phyloP scores from a whole-genome alignment of 306 rosid species.

The cucumber (Cucumis sativus) region DNA sequence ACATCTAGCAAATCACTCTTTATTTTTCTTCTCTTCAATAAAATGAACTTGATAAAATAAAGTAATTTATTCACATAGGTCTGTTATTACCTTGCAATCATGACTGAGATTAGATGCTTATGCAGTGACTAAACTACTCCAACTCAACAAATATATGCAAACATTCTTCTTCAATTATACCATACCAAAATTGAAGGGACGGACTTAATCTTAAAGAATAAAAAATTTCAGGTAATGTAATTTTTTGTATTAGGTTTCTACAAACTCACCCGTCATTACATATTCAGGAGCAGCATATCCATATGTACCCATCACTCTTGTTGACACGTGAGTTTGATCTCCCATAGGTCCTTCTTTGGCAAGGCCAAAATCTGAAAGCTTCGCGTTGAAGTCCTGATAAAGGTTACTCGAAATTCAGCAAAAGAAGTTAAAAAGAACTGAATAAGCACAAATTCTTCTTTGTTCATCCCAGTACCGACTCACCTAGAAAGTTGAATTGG shows the following conservation, averaged over 20 bases:
- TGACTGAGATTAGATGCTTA: background rate
- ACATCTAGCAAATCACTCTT: background rate
- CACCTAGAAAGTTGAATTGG: background rate
- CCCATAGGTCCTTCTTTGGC: constrained; percentile 83
- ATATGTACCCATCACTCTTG: constrained; percentile 75
- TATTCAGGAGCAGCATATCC: constrained; percentile 79
- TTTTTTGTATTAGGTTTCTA: background rate
- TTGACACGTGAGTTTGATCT: constrained; percentile 74
- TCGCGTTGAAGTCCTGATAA: constrained; percentile 57
- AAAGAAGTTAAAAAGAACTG: constrained; percentile 3
- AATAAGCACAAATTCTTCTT: background rate
- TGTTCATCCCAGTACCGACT: background rate
- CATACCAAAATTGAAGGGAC: background rate
- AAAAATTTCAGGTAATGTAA: background rate
- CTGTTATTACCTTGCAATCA: background rate
- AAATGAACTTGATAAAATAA: background rate
- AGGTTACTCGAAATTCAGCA: constrained; percentile 20
- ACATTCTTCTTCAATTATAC: background rate
- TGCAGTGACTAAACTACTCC: background rate
- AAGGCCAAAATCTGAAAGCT: constrained; percentile 72
- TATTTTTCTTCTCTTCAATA: background rate
- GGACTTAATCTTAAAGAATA: background rate
- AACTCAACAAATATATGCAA: background rate
- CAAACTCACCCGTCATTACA: constrained; percentile 66
- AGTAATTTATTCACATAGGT: background rate